Evolutionary conservation across 2,329 filamentous ascomycete species (phyloP).

Genomic region (Stenocarpella maydis): DNA sequence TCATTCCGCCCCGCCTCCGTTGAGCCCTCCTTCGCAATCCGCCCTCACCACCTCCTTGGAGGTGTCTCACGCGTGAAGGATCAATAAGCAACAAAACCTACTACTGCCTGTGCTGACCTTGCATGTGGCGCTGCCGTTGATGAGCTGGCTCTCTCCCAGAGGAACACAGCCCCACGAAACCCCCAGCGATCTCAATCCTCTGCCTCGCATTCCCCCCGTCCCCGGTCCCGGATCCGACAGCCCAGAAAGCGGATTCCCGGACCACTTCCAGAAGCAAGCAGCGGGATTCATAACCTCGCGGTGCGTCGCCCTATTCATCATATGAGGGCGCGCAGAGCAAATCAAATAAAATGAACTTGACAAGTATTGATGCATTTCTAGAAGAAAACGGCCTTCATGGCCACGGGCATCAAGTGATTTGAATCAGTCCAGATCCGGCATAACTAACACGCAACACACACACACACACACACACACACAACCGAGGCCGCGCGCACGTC

Average conservation of each 20-base stretch:
- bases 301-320: neutral
- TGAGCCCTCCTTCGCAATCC: neutral
- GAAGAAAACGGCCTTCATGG: neutral
- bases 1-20: slow-evolving; percentile 15
- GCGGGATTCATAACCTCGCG: neutral
- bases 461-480: neutral
- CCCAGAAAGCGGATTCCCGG: neutral
- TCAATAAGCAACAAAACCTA: slow-evolving; percentile 29
- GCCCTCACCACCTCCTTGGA: neutral
- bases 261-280: neutral
- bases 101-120: slow-evolving; percentile 18
- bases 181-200: slow-evolving; percentile 5
- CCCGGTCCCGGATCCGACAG: neutral
- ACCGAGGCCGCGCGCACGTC: neutral
- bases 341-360: neutral
- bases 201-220: slow-evolving; percentile 1
- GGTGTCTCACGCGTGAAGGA: slow-evolving; percentile 1
- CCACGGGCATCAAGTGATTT: no score
- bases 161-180: slow-evolving; percentile 23
- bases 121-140: slow-evolving; percentile 17
- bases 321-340: neutral
- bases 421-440: neutral
- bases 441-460: neutral
- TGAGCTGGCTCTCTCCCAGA: slow-evolving; percentile 10
- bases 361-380: neutral